Base-by-base conservation (phyloP, 2,329 filamentous ascomycete genomes). In the Ophioceras dolichostomum region DNA sequence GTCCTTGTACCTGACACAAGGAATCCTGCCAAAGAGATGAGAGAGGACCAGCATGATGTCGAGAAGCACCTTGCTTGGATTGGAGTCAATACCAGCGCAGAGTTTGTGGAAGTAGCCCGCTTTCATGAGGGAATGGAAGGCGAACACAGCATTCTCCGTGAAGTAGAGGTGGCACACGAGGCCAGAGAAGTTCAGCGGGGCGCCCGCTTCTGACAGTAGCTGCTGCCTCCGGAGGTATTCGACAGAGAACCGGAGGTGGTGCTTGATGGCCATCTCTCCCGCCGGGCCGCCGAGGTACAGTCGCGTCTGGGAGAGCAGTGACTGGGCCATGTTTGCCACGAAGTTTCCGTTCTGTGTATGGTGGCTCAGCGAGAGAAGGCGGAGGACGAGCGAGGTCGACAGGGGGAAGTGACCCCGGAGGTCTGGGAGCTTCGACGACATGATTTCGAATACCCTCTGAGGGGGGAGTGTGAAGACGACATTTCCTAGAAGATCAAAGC, bases 401-500 rank as follows among this genome's bases (percentile, higher is more conserved):
- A 86, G 73, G 0, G 83, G 81, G 47, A 89, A 89, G 47, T 88
- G 83, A 0, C 83, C 83, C 36, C 74, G 78, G 1, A 89, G 65
- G 42, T 83, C 79, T 0, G 83, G 83, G 1, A 89, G 62, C 12
- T 76, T 66, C 0, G 82, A 84, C 40, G 79, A 83, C 49, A 88
- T 72, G 36, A 89, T 67, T 36, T 82, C 73, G 42, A 72, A 69
- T 2, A 76, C 72, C 45, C 83, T 79, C 31, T 69, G 61, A 7
- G 60, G 53, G 1, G 69, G 59, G 13, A 89, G 67, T 43, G 82
- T 77, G 55, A 89, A 89, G 2, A 89, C 79, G 2, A 89, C 79
- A 48, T 89, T 89, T 39, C 83, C 83, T 2, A 89, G 68, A 17
- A 86, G 60, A 51, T 89, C 83, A 43, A 89, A 89, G 1, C 83